Percentiles rank a stretch among this genome's conserved stretches.
phyloP scores from a whole-genome alignment of 1,284 basidiomycete genomes.

The Rhizoctonia solani region DNA sequence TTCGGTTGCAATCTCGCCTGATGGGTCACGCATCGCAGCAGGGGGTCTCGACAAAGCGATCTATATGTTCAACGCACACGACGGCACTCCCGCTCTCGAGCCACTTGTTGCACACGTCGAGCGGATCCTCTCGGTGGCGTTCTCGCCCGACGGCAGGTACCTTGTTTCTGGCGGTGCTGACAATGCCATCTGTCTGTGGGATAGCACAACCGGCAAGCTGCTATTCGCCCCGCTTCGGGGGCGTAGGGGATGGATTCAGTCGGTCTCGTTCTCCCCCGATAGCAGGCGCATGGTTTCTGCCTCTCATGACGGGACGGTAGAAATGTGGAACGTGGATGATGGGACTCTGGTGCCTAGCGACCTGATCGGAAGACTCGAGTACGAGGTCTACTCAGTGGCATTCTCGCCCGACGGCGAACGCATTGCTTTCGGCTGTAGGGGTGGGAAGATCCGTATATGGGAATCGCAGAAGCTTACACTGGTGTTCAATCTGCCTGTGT shows the following conservation, averaged over 20 bases:
- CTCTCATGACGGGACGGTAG: conserved; percentile 19
- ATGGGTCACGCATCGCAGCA: conserved; percentile 27
- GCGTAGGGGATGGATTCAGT: not conserved
- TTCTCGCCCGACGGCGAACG: not conserved
- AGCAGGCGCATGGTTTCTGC: conserved; percentile 26
- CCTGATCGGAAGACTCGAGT: not conserved
- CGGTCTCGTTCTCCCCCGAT: conserved; percentile 25
- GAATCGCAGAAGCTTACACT: not conserved
- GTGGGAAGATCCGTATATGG: not conserved
- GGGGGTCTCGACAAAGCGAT: conserved; percentile 4
- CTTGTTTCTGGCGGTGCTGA: too few species aligned
- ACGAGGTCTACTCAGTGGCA: not conserved
- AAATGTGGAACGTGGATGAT: conserved; percentile 12
- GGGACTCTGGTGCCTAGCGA: not conserved
- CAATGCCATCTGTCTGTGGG: too few species aligned
- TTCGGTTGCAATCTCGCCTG: too few species aligned
- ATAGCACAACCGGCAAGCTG: not conserved
- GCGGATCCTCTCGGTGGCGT: too few species aligned
- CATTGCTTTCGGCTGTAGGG: not conserved
- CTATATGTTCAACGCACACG: not conserved
- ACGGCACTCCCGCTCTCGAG: not conserved
- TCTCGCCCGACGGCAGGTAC: too few species aligned
- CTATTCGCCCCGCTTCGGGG: not conserved
- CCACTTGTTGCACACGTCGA: too few species aligned
- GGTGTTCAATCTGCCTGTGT: not conserved